Evolutionary conservation across 495 filamentous ascomycete genomes (phyloP).

Genomic region (Aspergillus bertholletiae): DNA sequence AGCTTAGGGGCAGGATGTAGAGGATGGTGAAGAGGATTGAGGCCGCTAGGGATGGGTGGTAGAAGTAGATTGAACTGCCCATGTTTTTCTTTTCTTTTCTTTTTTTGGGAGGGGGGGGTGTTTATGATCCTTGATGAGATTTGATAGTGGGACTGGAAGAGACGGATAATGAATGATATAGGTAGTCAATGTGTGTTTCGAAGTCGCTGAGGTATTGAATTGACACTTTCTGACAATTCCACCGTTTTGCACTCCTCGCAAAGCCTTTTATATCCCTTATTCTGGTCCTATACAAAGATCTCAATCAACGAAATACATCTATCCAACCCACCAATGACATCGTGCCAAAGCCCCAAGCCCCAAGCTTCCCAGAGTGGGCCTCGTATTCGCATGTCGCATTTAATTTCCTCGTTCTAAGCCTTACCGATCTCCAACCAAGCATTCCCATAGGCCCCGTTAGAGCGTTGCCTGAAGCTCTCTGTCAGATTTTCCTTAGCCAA

Average conservation of each 20-base stretch:
- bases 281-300: too few species aligned
- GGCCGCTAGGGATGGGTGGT: constrained; percentile 2
- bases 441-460: neutral
- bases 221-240: too few species aligned
- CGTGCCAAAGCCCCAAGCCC: neutral
- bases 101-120: too few species aligned
- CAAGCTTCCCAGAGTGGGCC: neutral
- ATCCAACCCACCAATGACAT: neutral
- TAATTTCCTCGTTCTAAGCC: neutral
- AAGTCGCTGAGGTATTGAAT: too few species aligned
- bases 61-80: constrained; percentile 2
- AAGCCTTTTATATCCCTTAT: neutral
- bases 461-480: too few species aligned
- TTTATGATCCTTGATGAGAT: neutral
- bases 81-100: neutral
- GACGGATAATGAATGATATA: too few species aligned
- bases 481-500: too few species aligned
- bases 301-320: neutral
- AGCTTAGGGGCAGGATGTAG: constrained; percentile 1
- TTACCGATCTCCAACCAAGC: neutral
- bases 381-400: neutral
- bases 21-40: constrained; percentile 6
- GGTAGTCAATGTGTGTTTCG: too few species aligned
- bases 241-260: too few species aligned
- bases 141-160: too few species aligned